Evolutionary conservation across 2,329 filamentous ascomycete genomes (phyloP), one percentile per base, ranked within the genome.

Genomic region (Paraphoma sp.): DNA sequence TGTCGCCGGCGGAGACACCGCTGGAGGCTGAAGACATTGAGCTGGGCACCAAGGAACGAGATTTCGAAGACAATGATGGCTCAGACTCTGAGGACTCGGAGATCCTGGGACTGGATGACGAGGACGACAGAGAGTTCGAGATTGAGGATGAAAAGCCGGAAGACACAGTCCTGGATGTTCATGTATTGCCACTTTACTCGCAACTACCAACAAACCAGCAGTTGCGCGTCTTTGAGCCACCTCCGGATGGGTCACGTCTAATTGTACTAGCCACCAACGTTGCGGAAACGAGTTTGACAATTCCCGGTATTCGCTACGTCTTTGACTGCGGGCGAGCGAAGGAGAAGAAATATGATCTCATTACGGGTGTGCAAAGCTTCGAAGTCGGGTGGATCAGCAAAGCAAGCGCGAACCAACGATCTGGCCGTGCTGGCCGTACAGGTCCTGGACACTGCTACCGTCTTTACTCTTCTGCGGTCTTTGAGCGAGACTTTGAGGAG

Each of bases 311-410:
- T 59, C 87, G 92, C 57, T 99, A 97, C 71, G 95, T 99, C 8
- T 97, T 99, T 60, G 94, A 98, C 76, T 93, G 91, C 63, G 95
- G 95, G 33, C 85, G 96, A 48, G 90, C 91, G 36, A 99, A 99
- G 76, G 93, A 97, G 75, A 89, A 94, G 60, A 90, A 89, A 55
- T 98, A 95, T 69, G 91, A 98, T 72, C 84, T 87, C n/a, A 80
- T 86, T 10, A 97, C 91, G 8, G 94, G 94, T 3, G 94, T 99
- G 0, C 95, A 99, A 74, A 97, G 90, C 71, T 99, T 97, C 73
- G 91, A 97, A 68, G 87, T 99, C 51, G 90, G 90, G 41, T 99
- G 94, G 92, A 96, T 98, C 73, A 97, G 93, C 80, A 98, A 99
- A 79, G 95, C 95, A 29, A 96, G 92, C 74, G 94, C 95, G 7